Conservation (phyloP, 176 grass and related monocot genomes). For the Hordeum marinum region DNA sequence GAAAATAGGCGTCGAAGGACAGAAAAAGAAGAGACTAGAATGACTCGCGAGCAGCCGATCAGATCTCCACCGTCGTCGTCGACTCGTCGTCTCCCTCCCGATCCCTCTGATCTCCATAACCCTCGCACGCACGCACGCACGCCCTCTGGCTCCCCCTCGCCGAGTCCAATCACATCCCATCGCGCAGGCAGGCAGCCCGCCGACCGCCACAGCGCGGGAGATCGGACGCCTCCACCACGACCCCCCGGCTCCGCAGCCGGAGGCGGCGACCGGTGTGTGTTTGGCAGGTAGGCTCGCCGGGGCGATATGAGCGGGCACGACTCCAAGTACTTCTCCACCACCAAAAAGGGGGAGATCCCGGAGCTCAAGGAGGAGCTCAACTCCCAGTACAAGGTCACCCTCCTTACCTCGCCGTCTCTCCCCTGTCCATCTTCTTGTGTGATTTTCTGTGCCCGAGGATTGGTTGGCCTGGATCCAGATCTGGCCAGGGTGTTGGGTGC, state of each 20-base stretch:
- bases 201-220: conserved; percentile 23
- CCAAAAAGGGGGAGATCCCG: conserved; percentile 99
- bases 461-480: conserved; percentile 39
- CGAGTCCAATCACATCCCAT: neutral
- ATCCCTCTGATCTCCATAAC: neutral
- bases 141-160: conserved; percentile 2
- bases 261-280: neutral
- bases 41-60: neutral
- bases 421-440: neutral
- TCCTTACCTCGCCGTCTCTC: neutral
- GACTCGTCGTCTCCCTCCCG: neutral
- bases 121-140: neutral
- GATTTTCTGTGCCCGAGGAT: neutral
- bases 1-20: too few relatives aligned
- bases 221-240: conserved; percentile 14
- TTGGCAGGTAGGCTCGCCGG: conserved; percentile 18
- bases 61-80: conserved; percentile 32
- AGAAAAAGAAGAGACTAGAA: neutral
- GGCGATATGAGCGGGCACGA: conserved; percentile 96
- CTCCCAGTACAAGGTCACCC: conserved; percentile 94
- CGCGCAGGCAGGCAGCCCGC: neutral
- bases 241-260: conserved; percentile 8
- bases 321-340: conserved; percentile 99
- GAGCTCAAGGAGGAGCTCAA: conserved; percentile 99
- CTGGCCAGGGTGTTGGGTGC: conserved; percentile 11